A percentile compares a stretch with the other conserved stretches of the same genome.
phyloP scores from a whole-genome alignment of 805 yeast genomes.

The Wickerhamomyces mucosus region DNA sequence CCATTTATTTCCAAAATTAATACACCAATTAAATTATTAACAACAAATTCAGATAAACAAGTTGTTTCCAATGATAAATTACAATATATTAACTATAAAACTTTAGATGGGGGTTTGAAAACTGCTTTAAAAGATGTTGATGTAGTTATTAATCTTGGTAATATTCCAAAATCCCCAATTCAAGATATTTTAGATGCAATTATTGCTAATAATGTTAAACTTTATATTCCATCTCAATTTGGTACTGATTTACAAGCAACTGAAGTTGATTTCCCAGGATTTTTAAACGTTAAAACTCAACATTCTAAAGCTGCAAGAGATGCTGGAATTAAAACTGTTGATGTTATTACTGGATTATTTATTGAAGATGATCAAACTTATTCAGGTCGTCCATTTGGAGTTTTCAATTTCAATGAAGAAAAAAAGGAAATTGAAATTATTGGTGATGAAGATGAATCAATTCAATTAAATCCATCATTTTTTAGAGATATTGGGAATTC shows the following conservation, averaged over 20 bases:
- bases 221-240: conserved; percentile 53
- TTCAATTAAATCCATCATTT: conserved; percentile 26
- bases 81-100: conserved; percentile 9
- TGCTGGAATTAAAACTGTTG: conserved; percentile 38
- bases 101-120: conserved; percentile 14
- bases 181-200: conserved; percentile 32
- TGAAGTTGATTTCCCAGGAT: conserved; percentile 24
- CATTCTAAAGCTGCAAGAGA: conserved; percentile 32
- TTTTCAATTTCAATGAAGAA: conserved; percentile 29
- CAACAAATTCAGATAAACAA: conserved; percentile 20
- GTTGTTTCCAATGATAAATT: conserved; percentile 14
- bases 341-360: conserved; percentile 31
- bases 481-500: conserved; percentile 34
- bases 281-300: conserved; percentile 23
- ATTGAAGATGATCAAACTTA: conserved; percentile 21
- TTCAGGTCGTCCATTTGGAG: conserved; percentile 18
- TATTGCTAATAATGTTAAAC: conserved; percentile 29
- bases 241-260: conserved; percentile 35
- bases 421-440: conserved; percentile 25
- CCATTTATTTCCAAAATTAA: conserved; percentile 31
- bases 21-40: conserved; percentile 42
- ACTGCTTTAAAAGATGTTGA: conserved; percentile 38
- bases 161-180: conserved; percentile 21
- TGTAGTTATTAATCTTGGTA: conserved; percentile 38
- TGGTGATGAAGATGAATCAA: conserved; percentile 29